These are phyloP conservation scores for Ottelia alismoides DNA, from an alignment of 106 monocot species.

Conservation along the genomic window DNA sequence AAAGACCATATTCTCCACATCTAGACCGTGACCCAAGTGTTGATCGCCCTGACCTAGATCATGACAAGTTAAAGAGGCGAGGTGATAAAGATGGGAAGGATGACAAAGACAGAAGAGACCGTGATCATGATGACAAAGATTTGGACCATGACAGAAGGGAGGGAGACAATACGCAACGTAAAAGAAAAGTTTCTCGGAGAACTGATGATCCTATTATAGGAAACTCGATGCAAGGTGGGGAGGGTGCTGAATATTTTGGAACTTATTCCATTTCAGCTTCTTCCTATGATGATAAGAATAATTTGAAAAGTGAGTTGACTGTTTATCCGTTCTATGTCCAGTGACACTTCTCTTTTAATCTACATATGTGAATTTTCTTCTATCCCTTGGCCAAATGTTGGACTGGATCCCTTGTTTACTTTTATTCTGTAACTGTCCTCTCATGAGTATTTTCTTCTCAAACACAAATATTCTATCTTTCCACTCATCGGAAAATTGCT, in stretches of 20 bases:
- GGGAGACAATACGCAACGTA: constrained; percentile 23
- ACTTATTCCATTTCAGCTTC: constrained; percentile 43
- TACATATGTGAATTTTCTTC: too few relatives aligned
- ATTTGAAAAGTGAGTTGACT: constrained; percentile 62
- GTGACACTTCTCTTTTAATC: too few relatives aligned
- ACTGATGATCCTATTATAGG: constrained; percentile 32
- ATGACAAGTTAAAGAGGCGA: constrained; percentile 53
- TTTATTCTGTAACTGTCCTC: too few relatives aligned
- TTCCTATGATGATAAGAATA: constrained; percentile 76
- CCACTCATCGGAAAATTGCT: too few relatives aligned
- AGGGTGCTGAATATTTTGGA: constrained; percentile 43
- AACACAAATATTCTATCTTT: too few relatives aligned
- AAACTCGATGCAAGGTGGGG: constrained; percentile 29
- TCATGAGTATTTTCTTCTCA: too few relatives aligned
- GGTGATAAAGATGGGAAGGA: constrained; percentile 80
- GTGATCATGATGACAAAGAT: constrained; percentile 63
- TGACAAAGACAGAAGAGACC: constrained; percentile 50
- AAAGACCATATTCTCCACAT: constrained; percentile 33
- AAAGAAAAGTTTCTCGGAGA: constrained; percentile 42
- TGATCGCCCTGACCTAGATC: constrained; percentile 63
- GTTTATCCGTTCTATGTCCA: too few relatives aligned
- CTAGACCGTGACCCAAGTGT: constrained; percentile 72
- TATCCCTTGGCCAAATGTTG: too few relatives aligned
- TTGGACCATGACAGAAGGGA: constrained; percentile 60
- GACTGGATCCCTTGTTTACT: too few relatives aligned